Evolutionary conservation across 2,329 filamentous ascomycete genomes (phyloP).

Genomic region (Aspergillus neotritici): DNA sequence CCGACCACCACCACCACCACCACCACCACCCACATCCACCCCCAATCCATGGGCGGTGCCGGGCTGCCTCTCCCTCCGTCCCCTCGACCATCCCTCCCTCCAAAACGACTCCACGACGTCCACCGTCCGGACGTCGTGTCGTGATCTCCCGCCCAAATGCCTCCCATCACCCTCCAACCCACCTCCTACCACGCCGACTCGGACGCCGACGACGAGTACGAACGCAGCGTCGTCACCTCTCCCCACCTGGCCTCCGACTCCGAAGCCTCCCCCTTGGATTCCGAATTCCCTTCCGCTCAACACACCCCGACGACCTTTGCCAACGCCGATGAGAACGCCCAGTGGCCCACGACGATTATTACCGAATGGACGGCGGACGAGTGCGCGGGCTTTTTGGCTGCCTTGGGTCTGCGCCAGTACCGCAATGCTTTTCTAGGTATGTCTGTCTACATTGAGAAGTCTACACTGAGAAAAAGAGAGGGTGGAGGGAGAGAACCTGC

Average conservation of each 20-base stretch:
- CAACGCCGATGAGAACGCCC: conserved; percentile 46
- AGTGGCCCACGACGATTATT: conserved; percentile 52
- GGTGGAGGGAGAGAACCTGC: neutral
- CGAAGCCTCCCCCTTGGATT: conserved; percentile 52
- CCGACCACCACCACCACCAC: too few relatives aligned
- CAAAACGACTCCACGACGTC: too few relatives aligned
- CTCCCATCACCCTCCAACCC: conserved; percentile 37
- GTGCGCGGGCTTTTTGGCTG: conserved; percentile 80
- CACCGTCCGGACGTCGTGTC: conserved; percentile 11
- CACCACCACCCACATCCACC: too few relatives aligned
- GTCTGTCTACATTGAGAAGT: too few relatives aligned
- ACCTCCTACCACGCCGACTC: conserved; percentile 57
- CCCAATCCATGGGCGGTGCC: too few relatives aligned
- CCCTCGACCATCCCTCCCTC: neutral
- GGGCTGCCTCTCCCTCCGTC: neutral
- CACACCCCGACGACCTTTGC: conserved; percentile 60
- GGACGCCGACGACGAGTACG: conserved; percentile 62
- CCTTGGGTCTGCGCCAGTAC: conserved; percentile 76
- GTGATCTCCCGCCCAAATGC: conserved; percentile 1
- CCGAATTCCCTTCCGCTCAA: conserved; percentile 54
- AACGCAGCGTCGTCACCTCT: conserved; percentile 54
- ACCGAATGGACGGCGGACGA: conserved; percentile 69
- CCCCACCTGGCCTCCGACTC: conserved; percentile 54
- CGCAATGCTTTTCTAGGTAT: conserved; percentile 75
- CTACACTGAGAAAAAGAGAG: neutral